These are phyloP conservation scores for Penstemon newberryi DNA, from an alignment of 257 asterid species.

Conservation along the genomic window DNA sequence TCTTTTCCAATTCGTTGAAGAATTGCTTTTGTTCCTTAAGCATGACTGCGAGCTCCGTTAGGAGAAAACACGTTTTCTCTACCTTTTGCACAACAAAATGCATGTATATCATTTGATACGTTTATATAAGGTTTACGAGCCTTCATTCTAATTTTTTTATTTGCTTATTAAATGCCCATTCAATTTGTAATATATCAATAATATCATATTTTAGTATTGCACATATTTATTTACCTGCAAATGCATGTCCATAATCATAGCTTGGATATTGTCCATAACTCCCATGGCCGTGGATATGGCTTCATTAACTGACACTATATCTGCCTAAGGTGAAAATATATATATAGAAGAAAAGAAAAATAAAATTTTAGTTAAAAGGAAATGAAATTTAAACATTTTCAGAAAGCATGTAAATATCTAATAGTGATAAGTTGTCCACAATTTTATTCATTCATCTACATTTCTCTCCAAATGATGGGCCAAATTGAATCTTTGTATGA, in stretches of 20 bases:
- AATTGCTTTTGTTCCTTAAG: constrained; percentile 47
- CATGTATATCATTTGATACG: background rate
- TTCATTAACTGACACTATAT: constrained; percentile 40
- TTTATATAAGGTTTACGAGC: too few relatives aligned
- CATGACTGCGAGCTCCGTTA: constrained; percentile 56
- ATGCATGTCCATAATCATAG: constrained; percentile 39
- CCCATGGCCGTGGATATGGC: constrained; percentile 40
- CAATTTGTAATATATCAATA: too few relatives aligned
- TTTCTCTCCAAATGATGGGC: too few relatives aligned
- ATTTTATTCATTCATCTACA: too few relatives aligned
- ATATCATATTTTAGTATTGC: background rate
- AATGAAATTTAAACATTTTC: background rate
- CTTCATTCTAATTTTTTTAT: too few relatives aligned
- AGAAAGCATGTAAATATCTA: too few relatives aligned
- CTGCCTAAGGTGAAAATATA: constrained; percentile 34
- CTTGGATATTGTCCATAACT: constrained; percentile 46
- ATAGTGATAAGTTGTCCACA: too few relatives aligned
- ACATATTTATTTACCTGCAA: constrained; percentile 41
- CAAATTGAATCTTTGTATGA: too few relatives aligned
- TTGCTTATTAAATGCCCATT: too few relatives aligned
- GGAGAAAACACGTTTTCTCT: constrained; percentile 54
- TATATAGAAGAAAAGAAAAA: background rate
- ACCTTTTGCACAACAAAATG: constrained; percentile 32
- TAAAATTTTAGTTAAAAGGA: too few relatives aligned
- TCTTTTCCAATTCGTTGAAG: constrained; percentile 41